phyloP scores from a whole-genome alignment of 2,329 filamentous ascomycete species.

The Lizonia empirigonia region DNA sequence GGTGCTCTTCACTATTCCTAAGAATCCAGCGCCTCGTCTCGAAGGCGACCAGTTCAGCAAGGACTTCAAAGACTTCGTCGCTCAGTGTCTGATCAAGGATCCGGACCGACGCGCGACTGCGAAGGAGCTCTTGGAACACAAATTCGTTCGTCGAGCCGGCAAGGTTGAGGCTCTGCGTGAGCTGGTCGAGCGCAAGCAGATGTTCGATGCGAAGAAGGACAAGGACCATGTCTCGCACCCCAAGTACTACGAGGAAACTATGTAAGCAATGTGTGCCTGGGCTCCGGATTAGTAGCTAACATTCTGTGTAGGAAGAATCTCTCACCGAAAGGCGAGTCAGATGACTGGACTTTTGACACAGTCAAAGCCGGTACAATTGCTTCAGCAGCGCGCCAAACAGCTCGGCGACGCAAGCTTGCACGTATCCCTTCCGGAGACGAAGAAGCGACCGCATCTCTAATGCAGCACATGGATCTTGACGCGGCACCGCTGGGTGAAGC shows the following conservation, averaged over 20 bases:
- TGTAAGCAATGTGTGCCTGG: constrained; percentile 55
- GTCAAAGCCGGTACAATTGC: constrained; percentile 73
- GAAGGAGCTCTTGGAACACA: constrained; percentile 84
- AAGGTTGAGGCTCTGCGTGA: constrained; percentile 89
- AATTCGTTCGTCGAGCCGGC: constrained; percentile 84
- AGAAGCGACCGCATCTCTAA: constrained; percentile 43
- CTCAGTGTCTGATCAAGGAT: constrained; percentile 90
- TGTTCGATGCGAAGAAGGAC: constrained; percentile 76
- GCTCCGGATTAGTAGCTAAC: constrained; percentile 19
- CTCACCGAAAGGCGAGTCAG: constrained; percentile 56
- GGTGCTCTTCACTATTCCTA: constrained; percentile 93
- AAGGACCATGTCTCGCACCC: constrained; percentile 63
- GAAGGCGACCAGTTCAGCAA: constrained; percentile 81
- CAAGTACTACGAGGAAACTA: constrained; percentile 91
- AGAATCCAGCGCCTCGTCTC: constrained; percentile 81
- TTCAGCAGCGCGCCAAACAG: constrained; percentile 53
- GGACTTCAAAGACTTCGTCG: constrained; percentile 93
- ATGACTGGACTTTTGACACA: constrained; percentile 96
- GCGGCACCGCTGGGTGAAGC: constrained; percentile 50
- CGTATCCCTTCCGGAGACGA: constrained; percentile 51
- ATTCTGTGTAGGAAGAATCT: constrained; percentile 9
- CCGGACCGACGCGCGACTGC: constrained; percentile 82
- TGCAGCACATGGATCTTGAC: constrained; percentile 53
- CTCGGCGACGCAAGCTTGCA: constrained; percentile 55
- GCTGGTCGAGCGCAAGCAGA: constrained; percentile 79